Base-by-base conservation (phyloP, 352 stramenopile genomes). In the Phytopythium vexans region DNA sequence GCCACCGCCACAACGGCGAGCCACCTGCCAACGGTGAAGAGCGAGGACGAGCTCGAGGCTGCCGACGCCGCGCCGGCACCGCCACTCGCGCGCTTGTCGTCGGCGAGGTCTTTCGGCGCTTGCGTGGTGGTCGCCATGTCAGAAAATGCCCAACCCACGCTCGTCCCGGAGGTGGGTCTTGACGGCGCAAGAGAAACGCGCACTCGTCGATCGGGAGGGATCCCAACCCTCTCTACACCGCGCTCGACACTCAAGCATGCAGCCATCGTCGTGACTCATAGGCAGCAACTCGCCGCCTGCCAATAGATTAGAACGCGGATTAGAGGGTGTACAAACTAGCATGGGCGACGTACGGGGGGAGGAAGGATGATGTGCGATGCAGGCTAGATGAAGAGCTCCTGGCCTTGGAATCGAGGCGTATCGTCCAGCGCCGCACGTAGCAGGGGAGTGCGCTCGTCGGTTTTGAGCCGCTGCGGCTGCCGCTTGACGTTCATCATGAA, bases 401-500 rank as follows among this genome's bases (percentile, higher is more conserved):
- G 48, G 16, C 48, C 48, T 8, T 27, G 36, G 37, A 54, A 54
- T 11, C 48, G 48, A 16, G 48, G 48, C 16, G 48, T 14, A 37
- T 54, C 21, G 37, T 38, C 48, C 3, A n/a, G 27, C 36, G 34
- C 36, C 21, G 37, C 48, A 16, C 48, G 60, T 34, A 89, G 51
- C 51, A 88, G 60, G 39, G 79, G 76, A 55, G 76, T 88, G 42
- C 63, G 60, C 43, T 88, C 79, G 39, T 77, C 70, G 8, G 44
- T 38, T 8, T 41, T 27, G 6, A 12, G 51, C 33, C 16, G 35
- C 14, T 52, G 55, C 6, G 57, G 54, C 41, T 65, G 61, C 12
- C 54, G 49, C 64, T 92, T 89, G 50, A 89, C 79, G 12, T 81
- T 81, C 82, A 92, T 92, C 77, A 85, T 88, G 49, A 76, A 83